phyloP scores from a whole-genome alignment of 495 filamentous ascomycete genomes.

The Aspergillus funiculosus region DNA sequence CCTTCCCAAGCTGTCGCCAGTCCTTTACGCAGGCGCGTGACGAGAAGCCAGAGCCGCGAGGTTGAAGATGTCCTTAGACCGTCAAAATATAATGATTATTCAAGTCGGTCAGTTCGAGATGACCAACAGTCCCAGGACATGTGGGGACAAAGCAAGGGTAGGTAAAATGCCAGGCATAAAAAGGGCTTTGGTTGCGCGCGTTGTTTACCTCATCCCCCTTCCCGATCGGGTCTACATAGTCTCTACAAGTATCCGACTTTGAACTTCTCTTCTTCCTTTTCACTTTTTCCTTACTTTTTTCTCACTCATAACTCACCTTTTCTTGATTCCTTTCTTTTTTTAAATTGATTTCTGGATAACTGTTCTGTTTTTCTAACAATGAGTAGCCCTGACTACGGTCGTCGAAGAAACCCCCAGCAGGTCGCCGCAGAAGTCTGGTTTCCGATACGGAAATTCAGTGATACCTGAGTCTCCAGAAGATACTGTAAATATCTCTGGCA shows the following conservation, averaged over 20 bases:
- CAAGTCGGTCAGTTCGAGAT: not conserved
- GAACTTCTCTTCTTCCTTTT: not conserved
- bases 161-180: not conserved
- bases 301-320: not conserved
- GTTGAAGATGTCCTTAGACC: not conserved
- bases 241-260: too few species aligned
- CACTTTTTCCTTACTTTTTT: not conserved
- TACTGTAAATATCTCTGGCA: constrained; percentile 37
- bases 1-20: constrained; percentile 1
- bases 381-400: constrained; percentile 15
- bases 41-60: constrained; percentile 26
- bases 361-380: not conserved
- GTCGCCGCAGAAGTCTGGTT: constrained; percentile 5
- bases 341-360: not conserved
- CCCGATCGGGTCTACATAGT: not conserved
- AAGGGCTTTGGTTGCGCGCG: constrained; percentile 1
- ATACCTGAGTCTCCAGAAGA: constrained; percentile 33
- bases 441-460: constrained; percentile 6
- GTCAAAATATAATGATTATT: not conserved
- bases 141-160: constrained; percentile 10
- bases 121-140: not conserved
- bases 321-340: not conserved
- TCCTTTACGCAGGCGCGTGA: constrained; percentile 15
- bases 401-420: constrained; percentile 18
- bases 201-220: constrained; percentile 2